These are phyloP conservation scores for Pyrenophora teres DNA, from an alignment of 2,329 filamentous ascomycete genomes.

Conservation along the genomic window DNA sequence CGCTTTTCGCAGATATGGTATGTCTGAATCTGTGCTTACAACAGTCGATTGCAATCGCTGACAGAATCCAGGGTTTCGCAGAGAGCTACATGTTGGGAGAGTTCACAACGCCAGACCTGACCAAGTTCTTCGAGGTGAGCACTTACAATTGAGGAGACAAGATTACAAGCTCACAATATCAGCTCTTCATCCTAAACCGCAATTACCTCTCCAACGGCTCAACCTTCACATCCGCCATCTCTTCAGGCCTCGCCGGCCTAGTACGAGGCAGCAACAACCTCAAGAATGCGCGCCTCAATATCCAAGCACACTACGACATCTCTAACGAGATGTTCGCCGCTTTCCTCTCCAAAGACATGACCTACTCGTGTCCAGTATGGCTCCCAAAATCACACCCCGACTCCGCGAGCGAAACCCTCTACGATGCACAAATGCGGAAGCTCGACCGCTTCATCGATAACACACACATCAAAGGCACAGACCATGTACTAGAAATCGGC, in stretches of 20 bases:
- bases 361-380: constrained; percentile 75
- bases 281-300: constrained; percentile 63
- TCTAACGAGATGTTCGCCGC: constrained; percentile 77
- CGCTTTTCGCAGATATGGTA: constrained; percentile 73
- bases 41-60: not conserved
- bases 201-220: constrained; percentile 66
- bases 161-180: constrained; percentile 20
- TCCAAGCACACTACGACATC: constrained; percentile 75
- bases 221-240: constrained; percentile 64
- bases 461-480: constrained; percentile 64
- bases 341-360: constrained; percentile 76
- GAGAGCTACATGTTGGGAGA: constrained; percentile 76
- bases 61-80: constrained; percentile 61
- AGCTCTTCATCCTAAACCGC: constrained; percentile 75
- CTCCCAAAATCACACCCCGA: constrained; percentile 50
- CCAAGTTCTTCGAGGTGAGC: constrained; percentile 67
- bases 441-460: constrained; percentile 68
- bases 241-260: constrained; percentile 62
- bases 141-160: too few relatives aligned
- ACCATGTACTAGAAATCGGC: constrained; percentile 76
- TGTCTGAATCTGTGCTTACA: constrained; percentile 7
- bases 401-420: constrained; percentile 60
- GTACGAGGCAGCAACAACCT: constrained; percentile 54
- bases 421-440: constrained; percentile 70
- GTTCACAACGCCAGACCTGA: constrained; percentile 68